A percentile compares a stretch with the other conserved stretches of the same genome.
These are phyloP conservation scores for Globisporangium spiculum DNA, from an alignment of 352 stramenopile species.

Conservation along the genomic window DNA sequence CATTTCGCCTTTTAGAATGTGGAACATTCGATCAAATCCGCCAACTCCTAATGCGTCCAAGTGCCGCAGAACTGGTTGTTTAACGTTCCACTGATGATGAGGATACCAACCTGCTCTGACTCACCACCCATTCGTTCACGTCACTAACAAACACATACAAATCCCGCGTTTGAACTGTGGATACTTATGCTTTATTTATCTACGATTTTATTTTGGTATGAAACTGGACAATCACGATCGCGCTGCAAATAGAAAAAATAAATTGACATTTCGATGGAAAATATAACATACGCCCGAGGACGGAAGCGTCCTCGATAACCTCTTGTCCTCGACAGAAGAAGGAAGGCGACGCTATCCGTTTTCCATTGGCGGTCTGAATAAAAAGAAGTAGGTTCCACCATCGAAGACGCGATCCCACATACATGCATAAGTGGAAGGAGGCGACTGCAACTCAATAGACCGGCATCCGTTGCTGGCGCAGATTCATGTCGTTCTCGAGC, in stretches of 20 bases:
- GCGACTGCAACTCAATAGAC: too few species aligned
- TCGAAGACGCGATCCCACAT: too few species aligned
- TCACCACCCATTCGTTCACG: not conserved
- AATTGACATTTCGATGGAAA: not conserved
- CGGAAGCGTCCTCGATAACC: too few species aligned
- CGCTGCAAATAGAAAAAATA: not conserved
- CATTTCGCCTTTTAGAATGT: not conserved
- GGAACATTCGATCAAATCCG: slow-evolving; percentile 1
- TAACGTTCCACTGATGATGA: not conserved
- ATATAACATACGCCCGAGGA: not conserved
- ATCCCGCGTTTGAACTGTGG: not conserved
- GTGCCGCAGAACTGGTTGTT: not conserved
- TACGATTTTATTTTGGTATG: too few species aligned
- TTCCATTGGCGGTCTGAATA: too few species aligned
- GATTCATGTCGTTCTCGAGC: too few species aligned
- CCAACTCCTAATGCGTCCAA: not conserved
- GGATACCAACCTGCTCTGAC: not conserved
- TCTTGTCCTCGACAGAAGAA: not conserved
- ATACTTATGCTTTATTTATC: not conserved
- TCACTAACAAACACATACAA: not conserved
- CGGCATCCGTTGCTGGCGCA: too few species aligned
- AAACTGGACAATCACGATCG: not conserved
- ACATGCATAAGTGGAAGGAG: too few species aligned
- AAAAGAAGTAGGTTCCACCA: too few species aligned
- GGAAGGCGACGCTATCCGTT: too few species aligned